Base-by-base conservation (phyloP, 148 eudicot genomes). In the Hydrangea macrophylla region DNA sequence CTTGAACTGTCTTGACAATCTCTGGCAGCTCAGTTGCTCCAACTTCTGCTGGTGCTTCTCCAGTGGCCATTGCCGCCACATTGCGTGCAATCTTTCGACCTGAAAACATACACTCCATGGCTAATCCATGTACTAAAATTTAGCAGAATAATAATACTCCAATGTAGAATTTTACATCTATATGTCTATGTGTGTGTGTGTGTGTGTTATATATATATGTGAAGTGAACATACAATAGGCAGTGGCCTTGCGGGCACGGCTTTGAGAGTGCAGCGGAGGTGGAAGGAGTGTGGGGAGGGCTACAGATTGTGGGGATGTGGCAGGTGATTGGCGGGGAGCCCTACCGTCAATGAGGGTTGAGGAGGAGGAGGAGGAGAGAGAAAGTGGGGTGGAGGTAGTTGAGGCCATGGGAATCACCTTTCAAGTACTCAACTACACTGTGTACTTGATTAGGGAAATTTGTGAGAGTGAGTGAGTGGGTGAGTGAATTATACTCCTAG, bases 41-140 rank as follows among this genome's bases (percentile, higher is more conserved):
- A 27, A 67, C 85, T 55, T 73, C 87, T 39, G 76, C 64, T 22
- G 90, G 83, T 33, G 84, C 86, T 68, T 93, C 98, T 67, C 95
- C 90, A 6, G 96, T 83, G 9, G 96, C 90, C 96, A 84, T 80
- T 24, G 95, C 83, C 23, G 60, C 81, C 11, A 90, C 96, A 75
- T 88, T 85, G 74, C 98, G 81, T 12, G 86, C 90, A n/a, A 86
- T 53, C 83, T 83, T 92, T 37, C 78, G 55, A 69, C 92, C 96
- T 92, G 78, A 58, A 60, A 71, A 6, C 11, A 40, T 2, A 20
- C 4, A 26, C 0, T 30, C 24, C 9, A 55, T 40, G n/a, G 39
- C 1, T 32, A 60, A 13, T 39, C n/a, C n/a, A n/a, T n/a, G n/a
- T n/a, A n/a, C n/a, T n/a, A n/a, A n/a, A n/a, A n/a, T n/a, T n/a